These are phyloP conservation scores for Setaria viridis DNA, from an alignment of 202 grass and related monocot species.

Conservation along the genomic window DNA sequence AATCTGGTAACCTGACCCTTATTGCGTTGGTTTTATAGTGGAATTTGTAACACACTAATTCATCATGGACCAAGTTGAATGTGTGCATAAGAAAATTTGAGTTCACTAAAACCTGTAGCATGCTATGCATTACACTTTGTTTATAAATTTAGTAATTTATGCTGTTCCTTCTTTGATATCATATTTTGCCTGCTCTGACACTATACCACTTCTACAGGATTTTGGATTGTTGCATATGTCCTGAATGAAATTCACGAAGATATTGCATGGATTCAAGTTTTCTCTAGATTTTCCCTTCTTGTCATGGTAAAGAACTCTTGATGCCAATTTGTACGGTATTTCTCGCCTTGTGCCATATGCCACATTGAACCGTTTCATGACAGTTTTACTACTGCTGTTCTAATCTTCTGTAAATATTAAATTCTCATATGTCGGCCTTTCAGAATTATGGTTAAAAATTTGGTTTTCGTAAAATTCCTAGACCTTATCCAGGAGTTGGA, in stretches of 20 bases:
- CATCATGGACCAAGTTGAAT: not conserved
- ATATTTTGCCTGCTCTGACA: not conserved
- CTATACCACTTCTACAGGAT: slow-evolving; percentile 20
- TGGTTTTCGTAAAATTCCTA: too few species aligned
- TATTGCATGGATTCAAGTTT: slow-evolving; percentile 37
- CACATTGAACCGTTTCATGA: too few species aligned
- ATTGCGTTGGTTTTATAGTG: not conserved
- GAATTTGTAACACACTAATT: not conserved
- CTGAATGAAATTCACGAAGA: slow-evolving; percentile 40
- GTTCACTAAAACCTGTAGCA: not conserved
- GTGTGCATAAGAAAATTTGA: not conserved
- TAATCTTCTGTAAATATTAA: too few species aligned
- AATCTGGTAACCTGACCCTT: not conserved
- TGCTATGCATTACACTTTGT: not conserved
- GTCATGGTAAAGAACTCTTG: slow-evolving; percentile 22
- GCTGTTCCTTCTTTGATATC: not conserved
- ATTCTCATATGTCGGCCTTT: too few species aligned
- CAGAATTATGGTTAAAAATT: too few species aligned
- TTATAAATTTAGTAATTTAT: not conserved
- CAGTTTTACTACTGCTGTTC: not conserved
- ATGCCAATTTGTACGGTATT: too few species aligned
- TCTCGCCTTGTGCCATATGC: too few species aligned
- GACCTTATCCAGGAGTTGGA: too few species aligned
- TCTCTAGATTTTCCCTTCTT: slow-evolving; percentile 30
- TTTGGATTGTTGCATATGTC: slow-evolving; percentile 33